Conservation (phyloP, 192 early-diverging fungal genomes). For the Podochytrium sp. region DNA sequence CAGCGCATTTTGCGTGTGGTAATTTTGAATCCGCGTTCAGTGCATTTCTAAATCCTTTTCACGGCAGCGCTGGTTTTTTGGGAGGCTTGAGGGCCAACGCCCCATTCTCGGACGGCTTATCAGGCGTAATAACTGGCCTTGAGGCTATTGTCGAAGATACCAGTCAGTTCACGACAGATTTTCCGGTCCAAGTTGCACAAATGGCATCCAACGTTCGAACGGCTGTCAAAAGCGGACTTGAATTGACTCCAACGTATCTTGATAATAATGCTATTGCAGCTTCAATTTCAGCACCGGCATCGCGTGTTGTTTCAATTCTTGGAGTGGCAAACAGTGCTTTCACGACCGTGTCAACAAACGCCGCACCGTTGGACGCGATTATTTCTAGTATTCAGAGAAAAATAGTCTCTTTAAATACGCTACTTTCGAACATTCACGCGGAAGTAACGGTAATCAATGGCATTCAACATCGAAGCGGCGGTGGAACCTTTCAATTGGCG, state of each 20-base stretch:
- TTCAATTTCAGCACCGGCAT: neutral
- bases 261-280: neutral
- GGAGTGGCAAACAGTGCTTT: neutral
- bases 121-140: neutral
- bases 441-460: neutral
- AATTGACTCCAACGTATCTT: neutral
- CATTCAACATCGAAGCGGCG: neutral
- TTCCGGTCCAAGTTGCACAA: neutral
- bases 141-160: neutral
- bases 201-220: neutral
- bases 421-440: neutral
- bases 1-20: neutral
- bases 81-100: neutral
- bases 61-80: neutral
- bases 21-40: neutral
- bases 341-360: neutral
- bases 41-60: neutral
- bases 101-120: neutral
- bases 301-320: neutral
- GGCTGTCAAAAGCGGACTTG: neutral
- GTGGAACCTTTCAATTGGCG: neutral
- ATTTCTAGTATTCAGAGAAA: neutral
- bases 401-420: neutral
- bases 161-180: neutral
- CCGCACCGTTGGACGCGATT: neutral